phyloP scores from a whole-genome alignment of 1,139 yeast species.

The Nakaseomyces glabratus region DNA sequence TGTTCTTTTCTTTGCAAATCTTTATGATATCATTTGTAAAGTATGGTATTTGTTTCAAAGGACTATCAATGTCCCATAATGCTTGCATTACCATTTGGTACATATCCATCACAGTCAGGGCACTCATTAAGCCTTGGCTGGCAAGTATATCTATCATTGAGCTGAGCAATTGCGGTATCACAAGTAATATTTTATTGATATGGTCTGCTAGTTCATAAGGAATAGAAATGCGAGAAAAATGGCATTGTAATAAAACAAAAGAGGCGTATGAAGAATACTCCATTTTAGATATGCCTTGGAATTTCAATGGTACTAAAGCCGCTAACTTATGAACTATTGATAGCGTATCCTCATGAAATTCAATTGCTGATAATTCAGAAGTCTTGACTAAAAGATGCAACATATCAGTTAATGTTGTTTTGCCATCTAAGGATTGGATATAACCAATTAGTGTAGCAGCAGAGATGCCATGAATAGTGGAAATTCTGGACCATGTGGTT shows the following conservation, averaged over 20 bases:
- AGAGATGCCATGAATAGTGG: conserved; percentile 61
- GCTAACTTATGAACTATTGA: conserved; percentile 42
- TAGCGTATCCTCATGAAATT: conserved; percentile 55
- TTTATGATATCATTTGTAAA: conserved; percentile 46
- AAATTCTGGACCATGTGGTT: conserved; percentile 39
- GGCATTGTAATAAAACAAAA: conserved; percentile 71
- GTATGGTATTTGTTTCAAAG: conserved; percentile 75
- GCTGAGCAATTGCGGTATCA: conserved; percentile 44
- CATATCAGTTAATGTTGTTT: conserved; percentile 52
- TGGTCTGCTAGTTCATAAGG: conserved; percentile 56
- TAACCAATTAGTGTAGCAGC: conserved; percentile 57
- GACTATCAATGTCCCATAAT: conserved; percentile 72
- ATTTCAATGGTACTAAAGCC: conserved; percentile 53
- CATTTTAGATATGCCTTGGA: conserved; percentile 33
- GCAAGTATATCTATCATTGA: conserved; percentile 71
- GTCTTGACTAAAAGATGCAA: conserved; percentile 55
- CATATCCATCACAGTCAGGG: conserved; percentile 77
- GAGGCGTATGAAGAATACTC: conserved; percentile 60
- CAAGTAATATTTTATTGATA: conserved; percentile 43
- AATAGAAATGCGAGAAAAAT: conserved; percentile 55
- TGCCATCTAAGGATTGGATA: conserved; percentile 41
- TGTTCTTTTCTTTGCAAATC: conserved; percentile 48
- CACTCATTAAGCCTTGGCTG: conserved; percentile 71
- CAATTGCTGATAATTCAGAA: conserved; percentile 56
- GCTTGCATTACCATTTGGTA: conserved; percentile 87